Conservation (phyloP, 179 eudicot species). For the Nepenthes alata region DNA sequence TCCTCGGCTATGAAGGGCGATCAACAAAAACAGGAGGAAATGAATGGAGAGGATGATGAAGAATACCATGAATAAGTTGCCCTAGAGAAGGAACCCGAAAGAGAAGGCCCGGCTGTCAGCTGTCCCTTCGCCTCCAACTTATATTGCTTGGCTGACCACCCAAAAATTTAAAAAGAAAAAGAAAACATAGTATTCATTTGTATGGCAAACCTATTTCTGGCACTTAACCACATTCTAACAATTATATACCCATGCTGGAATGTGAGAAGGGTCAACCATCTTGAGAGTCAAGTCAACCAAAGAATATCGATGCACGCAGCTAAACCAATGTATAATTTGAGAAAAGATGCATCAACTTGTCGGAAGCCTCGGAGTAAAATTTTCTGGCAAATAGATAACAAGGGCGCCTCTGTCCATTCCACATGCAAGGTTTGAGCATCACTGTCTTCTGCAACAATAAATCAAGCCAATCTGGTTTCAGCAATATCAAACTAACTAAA, state of each 20-base stretch:
- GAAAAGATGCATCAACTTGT: constrained; percentile 27
- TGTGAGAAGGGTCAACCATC: constrained; percentile 3
- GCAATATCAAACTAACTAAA: not conserved
- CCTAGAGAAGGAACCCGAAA: too few relatives aligned
- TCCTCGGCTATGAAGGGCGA: too few relatives aligned
- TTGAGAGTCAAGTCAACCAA: not conserved
- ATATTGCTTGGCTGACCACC: too few relatives aligned
- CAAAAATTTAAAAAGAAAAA: too few relatives aligned
- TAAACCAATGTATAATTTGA: constrained; percentile 42
- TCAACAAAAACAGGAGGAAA: too few relatives aligned
- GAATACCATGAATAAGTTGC: too few relatives aligned
- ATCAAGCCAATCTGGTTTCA: constrained; percentile 1
- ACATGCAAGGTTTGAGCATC: constrained; percentile 27
- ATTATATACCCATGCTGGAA: not conserved
- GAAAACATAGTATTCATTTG: too few relatives aligned
- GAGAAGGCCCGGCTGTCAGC: too few relatives aligned
- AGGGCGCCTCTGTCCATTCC: constrained; percentile 42
- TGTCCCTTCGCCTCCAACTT: too few relatives aligned
- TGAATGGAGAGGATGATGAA: too few relatives aligned
- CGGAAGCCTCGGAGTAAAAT: constrained; percentile 31
- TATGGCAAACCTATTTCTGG: too few relatives aligned
- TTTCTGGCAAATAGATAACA: constrained; percentile 39
- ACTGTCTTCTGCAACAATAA: constrained; percentile 17
- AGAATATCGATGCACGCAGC: constrained; percentile 3
- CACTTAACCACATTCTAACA: too few relatives aligned